Evolutionary conservation across 805 yeast species (phyloP), one percentile per base, ranked within the genome.

Genomic region (Hanseniaspora opuntiae): DNA sequence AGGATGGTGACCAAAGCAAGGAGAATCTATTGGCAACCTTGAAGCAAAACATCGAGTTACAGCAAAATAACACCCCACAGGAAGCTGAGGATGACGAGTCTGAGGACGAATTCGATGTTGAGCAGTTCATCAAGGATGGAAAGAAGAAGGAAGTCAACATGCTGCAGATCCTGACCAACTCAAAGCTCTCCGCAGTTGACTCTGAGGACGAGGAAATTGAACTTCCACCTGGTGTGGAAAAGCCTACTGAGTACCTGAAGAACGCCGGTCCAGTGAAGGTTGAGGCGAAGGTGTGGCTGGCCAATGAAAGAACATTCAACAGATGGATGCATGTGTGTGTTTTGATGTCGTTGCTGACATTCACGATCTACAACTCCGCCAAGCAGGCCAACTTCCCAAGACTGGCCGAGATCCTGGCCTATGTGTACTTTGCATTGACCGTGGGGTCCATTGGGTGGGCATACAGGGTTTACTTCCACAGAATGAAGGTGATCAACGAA

Each of bases 251-350:
- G 33, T 78, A 85, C 68, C 74, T 90, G 61, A 85, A 89, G 63
- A 88, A 88, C 65, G 82, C 89, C 28, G 96, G 96, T 8, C 93
- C 96, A 1, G 78, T 88, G 54, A 88, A 85, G 68, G 89, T 93
- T 55, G 98, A 93, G 71, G 94, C 97, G 32, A 93, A 93, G 65
- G 98, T 93, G 14, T 93, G 97, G 97, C 74, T 93, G 58, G 98
- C 98, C 30, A 93, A 93, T 64, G 98, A 93, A 71, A 83, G 98
- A 67, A 93, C 98, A 3, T 90, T 89, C 71, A 83, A 86, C 72
- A 78, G 94, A 68, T 93, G 98, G 98, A 73, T 93, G 59, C 88
- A 84, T 57, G 90, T 90, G 22, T 84, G 95, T 14, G 79, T 94
- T 0, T 71, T 93, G 64, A 74, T 93, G 60, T 81, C 95, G 20